Conservation (phyloP, 2,329 filamentous ascomycete genomes). For the Neopestalotiopsis sp. region DNA sequence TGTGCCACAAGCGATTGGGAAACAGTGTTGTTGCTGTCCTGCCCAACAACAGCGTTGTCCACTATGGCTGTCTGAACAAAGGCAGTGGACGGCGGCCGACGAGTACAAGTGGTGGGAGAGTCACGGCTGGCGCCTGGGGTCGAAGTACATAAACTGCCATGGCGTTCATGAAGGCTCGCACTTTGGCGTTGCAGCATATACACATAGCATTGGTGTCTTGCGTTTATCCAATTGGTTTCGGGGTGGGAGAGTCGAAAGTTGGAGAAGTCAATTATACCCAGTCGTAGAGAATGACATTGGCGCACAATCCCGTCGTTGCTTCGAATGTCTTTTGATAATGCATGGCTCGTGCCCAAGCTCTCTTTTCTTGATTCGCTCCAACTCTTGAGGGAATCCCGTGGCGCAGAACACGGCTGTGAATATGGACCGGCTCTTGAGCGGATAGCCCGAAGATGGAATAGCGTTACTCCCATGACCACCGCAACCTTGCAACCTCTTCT, state of each 20-base stretch:
- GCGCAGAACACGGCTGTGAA: too few species aligned
- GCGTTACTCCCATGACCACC: too few species aligned
- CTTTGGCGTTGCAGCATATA: slow-evolving; percentile 11
- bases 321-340: background rate
- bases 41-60: slow-evolving; percentile 81
- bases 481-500: too few species aligned
- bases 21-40: slow-evolving; percentile 90
- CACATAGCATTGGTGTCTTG: slow-evolving; percentile 9
- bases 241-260: background rate
- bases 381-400: too few species aligned
- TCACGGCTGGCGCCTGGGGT: slow-evolving; percentile 36
- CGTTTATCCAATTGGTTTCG: background rate
- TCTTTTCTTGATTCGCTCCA: slow-evolving; percentile 5
- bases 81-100: slow-evolving; percentile 35
- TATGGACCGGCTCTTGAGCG: too few species aligned
- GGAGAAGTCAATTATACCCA: slow-evolving; percentile 10
- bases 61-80: slow-evolving; percentile 75
- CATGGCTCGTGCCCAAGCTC: too few species aligned
- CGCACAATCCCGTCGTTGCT: background rate
- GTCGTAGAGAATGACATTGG: background rate
- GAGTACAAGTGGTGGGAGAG: slow-evolving; percentile 35
- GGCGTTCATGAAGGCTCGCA: slow-evolving; percentile 1
- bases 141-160: slow-evolving; percentile 19
- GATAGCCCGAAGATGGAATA: too few species aligned
- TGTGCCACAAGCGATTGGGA: slow-evolving; percentile 92